Evolutionary conservation across 306 rosid genomes (phyloP).

Genomic region (Fragaria ananassa): DNA sequence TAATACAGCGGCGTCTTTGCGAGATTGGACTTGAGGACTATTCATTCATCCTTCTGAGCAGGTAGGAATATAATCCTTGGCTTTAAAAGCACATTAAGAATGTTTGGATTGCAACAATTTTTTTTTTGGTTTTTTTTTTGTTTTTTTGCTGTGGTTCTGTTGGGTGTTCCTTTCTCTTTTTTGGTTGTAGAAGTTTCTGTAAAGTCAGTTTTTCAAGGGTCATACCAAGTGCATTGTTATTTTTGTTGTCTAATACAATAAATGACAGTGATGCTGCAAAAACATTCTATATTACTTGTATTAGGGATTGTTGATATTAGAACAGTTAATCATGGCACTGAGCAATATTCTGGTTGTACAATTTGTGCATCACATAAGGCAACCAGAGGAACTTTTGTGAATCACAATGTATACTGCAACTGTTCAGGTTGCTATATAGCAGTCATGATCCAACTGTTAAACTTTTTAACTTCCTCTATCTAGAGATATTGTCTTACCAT

Average conservation of each 20-base stretch:
- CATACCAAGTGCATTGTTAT: neutral
- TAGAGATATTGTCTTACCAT: neutral
- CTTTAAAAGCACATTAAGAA: neutral
- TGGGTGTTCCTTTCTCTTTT: neutral
- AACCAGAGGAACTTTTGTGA: neutral
- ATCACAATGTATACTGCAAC: neutral
- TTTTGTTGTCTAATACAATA: neutral
- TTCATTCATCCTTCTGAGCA: constrained; percentile 90
- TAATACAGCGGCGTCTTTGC: constrained; percentile 87
- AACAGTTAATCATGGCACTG: neutral
- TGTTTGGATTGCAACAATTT: neutral
- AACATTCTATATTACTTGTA: neutral
- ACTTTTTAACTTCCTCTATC: neutral
- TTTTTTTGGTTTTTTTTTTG: neutral
- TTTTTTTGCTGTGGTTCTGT: neutral
- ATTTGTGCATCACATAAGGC: neutral
- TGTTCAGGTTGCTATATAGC: neutral
- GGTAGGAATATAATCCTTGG: constrained; percentile 42
- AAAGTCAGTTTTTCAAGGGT: neutral
- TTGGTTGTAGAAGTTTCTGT: neutral
- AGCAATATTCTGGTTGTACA: neutral
- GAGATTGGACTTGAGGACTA: constrained; percentile 98
- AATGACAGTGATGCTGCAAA: neutral
- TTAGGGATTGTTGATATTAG: neutral
- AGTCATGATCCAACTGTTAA: constrained; percentile 1